These are phyloP conservation scores for Artemisia annua DNA, from an alignment of 129 eudicot species.

Conservation along the genomic window DNA sequence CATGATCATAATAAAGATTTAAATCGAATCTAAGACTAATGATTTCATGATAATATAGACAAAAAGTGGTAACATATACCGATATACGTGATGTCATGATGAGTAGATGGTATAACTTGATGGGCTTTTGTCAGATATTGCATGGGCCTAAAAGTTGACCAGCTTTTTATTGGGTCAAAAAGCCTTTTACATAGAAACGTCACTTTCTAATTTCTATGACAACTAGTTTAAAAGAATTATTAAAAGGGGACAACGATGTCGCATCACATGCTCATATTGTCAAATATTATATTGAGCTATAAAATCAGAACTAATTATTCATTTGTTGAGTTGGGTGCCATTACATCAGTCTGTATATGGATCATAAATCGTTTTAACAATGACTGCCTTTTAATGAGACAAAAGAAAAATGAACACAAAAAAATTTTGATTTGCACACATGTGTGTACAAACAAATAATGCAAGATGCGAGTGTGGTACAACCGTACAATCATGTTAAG, in stretches of 20 bases:
- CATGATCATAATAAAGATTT: neutral
- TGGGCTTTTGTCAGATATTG: slow-evolving; percentile 26
- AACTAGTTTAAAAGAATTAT: slow-evolving; percentile 28
- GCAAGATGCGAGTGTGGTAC: no score
- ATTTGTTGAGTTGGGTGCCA: neutral
- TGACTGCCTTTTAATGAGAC: no score
- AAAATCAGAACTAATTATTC: neutral
- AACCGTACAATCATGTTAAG: no score
- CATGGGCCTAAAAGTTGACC: slow-evolving; percentile 35
- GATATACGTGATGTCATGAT: neutral
- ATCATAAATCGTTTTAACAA: no score
- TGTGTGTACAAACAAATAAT: no score
- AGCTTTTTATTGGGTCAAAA: slow-evolving; percentile 33
- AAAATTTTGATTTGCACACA: no score
- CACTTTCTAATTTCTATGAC: slow-evolving; percentile 1
- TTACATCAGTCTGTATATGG: neutral
- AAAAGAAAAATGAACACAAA: no score
- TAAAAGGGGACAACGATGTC: slow-evolving; percentile 20
- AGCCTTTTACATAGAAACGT: slow-evolving; percentile 7
- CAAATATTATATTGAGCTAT: neutral
- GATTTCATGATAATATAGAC: neutral
- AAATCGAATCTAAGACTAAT: neutral
- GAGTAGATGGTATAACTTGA: neutral
- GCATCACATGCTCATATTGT: slow-evolving; percentile 10
- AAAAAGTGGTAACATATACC: slow-evolving; percentile 17